Percentiles rank a stretch among this genome's conserved stretches.
These are phyloP conservation scores for Fusarium oxysporum DNA, from an alignment of 2,329 filamentous ascomycete species.

Conservation along the genomic window DNA sequence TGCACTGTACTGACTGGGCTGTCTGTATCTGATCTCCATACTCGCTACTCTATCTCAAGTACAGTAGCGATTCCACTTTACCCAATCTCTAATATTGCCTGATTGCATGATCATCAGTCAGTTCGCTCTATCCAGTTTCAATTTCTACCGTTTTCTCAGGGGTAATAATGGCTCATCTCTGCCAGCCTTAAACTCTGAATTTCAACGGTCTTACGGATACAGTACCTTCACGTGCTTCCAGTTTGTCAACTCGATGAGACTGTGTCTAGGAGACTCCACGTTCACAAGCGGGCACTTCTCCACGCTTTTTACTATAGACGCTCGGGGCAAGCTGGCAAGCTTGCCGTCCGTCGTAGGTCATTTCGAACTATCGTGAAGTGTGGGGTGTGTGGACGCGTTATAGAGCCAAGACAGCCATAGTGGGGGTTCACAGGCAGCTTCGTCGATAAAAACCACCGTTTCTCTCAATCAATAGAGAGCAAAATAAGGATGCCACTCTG, in stretches of 20 bases:
- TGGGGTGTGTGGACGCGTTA: slow-evolving; percentile 23
- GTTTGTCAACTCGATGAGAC: slow-evolving; percentile 28
- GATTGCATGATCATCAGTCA: slow-evolving; percentile 39
- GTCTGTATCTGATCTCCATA: slow-evolving; percentile 10
- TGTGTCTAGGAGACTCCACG: slow-evolving; percentile 26
- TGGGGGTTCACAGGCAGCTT: slow-evolving; percentile 15
- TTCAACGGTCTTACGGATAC: slow-evolving; percentile 4
- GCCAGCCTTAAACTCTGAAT: slow-evolving; percentile 15
- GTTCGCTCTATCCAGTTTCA: slow-evolving; percentile 17
- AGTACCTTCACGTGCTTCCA: slow-evolving; percentile 3
- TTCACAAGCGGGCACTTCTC: slow-evolving; percentile 29
- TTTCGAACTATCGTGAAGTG: slow-evolving; percentile 30
- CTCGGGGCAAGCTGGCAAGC: slow-evolving; percentile 33
- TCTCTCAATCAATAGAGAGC: not conserved
- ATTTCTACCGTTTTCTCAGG: slow-evolving; percentile 23
- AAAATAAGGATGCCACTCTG: slow-evolving; percentile 1
- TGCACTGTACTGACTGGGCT: slow-evolving; percentile 1
- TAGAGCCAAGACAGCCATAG: slow-evolving; percentile 15
- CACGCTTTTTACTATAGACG: slow-evolving; percentile 26
- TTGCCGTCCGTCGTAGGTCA: slow-evolving; percentile 18
- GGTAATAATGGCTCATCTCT: slow-evolving; percentile 10
- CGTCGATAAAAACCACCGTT: not conserved
- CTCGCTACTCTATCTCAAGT: slow-evolving; percentile 4
- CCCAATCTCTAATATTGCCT: slow-evolving; percentile 21
- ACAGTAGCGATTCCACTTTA: slow-evolving; percentile 12